These are phyloP conservation scores for Solanum peruvianum DNA, from an alignment of 257 asterid genomes.

Conservation along the genomic window DNA sequence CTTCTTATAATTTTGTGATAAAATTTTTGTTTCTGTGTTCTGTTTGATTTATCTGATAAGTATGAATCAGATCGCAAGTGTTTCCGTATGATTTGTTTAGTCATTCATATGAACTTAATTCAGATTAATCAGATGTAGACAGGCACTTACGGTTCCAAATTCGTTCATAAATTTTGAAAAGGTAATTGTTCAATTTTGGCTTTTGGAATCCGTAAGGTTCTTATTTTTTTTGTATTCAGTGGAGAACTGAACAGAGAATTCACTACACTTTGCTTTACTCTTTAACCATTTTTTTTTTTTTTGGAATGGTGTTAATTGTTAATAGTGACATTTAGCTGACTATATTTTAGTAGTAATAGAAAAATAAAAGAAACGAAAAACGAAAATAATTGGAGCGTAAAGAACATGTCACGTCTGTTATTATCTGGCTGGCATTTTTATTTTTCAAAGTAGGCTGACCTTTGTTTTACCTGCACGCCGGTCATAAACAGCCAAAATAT, in stretches of 20 bases:
- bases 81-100: background rate
- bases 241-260: background rate
- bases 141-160: background rate
- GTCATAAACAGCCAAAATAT: background rate
- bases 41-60: background rate
- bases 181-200: background rate
- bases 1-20: background rate
- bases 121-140: background rate
- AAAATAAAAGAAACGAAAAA: background rate
- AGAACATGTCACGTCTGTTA: background rate
- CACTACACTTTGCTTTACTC: background rate
- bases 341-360: background rate
- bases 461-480: background rate
- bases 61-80: background rate
- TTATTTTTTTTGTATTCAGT: background rate
- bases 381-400: background rate
- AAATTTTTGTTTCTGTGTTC: background rate
- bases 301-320: background rate
- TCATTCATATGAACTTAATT: background rate
- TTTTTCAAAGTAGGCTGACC: constrained; percentile 7
- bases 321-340: background rate
- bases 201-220: background rate
- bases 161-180: background rate
- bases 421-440: constrained; percentile 7
- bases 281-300: background rate